These are phyloP conservation scores for Magnusiomyces sp. DNA, from an alignment of 1,139 yeast species.

Conservation along the genomic window DNA sequence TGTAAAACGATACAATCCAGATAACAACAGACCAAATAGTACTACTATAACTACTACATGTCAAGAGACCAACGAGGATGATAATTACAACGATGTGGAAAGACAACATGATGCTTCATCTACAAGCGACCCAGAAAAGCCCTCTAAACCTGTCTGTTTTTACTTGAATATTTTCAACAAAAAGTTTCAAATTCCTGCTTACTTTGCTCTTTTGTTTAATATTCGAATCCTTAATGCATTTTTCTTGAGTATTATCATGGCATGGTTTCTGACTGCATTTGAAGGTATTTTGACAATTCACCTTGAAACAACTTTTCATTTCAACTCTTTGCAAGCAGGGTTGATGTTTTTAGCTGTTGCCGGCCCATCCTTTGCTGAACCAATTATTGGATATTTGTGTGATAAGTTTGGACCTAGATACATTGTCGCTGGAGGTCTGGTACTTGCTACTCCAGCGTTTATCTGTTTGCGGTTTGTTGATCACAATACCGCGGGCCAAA, in stretches of 20 bases:
- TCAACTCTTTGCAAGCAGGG: constrained; percentile 28
- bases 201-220: constrained; percentile 18
- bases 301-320: constrained; percentile 27
- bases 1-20: not conserved
- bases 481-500: constrained; percentile 21
- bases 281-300: constrained; percentile 32
- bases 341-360: constrained; percentile 30
- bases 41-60: not conserved
- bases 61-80: not conserved
- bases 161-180: not conserved
- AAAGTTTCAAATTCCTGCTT: constrained; percentile 17
- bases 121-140: no score
- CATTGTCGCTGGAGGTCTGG: constrained; percentile 24
- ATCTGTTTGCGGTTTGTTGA: constrained; percentile 28
- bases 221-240: constrained; percentile 24
- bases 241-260: constrained; percentile 24
- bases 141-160: not conserved
- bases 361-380: constrained; percentile 29
- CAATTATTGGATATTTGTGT: constrained; percentile 27
- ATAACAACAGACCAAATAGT: not conserved
- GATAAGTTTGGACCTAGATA: constrained; percentile 29
- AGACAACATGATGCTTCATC: not conserved
- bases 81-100: not conserved
- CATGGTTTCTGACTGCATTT: constrained; percentile 29
- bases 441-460: constrained; percentile 23